Conservation (phyloP, 345 rosid species). For the Moricandia moricandioides region DNA sequence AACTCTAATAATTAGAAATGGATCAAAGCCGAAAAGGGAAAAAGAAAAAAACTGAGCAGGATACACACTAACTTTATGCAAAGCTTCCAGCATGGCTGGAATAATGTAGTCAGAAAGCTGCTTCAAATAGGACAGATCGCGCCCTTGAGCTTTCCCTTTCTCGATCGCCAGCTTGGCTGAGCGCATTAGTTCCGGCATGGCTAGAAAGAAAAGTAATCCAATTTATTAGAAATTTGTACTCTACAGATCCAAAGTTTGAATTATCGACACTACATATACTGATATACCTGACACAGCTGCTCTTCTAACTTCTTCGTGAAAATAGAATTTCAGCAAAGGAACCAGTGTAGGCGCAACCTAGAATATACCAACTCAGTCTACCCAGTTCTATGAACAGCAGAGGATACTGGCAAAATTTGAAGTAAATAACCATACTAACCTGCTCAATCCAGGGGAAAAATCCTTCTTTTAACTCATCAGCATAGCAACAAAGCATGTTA, state of each 20-base stretch:
- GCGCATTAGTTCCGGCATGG: slow-evolving; percentile 96
- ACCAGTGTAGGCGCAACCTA: slow-evolving; percentile 97
- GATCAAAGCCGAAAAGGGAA: background rate
- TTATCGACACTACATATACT: background rate
- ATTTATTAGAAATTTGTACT: slow-evolving; percentile 9
- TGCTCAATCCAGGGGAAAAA: slow-evolving; percentile 99
- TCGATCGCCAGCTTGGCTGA: slow-evolving; percentile 96
- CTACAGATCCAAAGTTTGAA: background rate
- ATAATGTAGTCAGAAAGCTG: slow-evolving; percentile 88
- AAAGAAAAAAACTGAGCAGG: background rate
- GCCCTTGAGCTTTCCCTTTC: slow-evolving; percentile 85
- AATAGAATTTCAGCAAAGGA: slow-evolving; percentile 96
- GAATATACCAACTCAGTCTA: slow-evolving; percentile 18
- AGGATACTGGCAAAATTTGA: slow-evolving; percentile 3
- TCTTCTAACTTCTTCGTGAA: slow-evolving; percentile 99
- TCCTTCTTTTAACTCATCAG: slow-evolving; percentile 98
- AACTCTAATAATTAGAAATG: slow-evolving; percentile 12
- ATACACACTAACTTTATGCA: slow-evolving; percentile 68
- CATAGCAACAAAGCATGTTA: slow-evolving; percentile 98
- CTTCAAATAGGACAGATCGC: slow-evolving; percentile 82
- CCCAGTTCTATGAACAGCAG: background rate
- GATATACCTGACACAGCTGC: slow-evolving; percentile 97
- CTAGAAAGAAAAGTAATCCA: slow-evolving; percentile 37
- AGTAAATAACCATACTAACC: slow-evolving; percentile 42
- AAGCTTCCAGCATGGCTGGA: slow-evolving; percentile 92